phyloP scores from a whole-genome alignment of 805 yeast species.

The Candida silvicultrix region DNA sequence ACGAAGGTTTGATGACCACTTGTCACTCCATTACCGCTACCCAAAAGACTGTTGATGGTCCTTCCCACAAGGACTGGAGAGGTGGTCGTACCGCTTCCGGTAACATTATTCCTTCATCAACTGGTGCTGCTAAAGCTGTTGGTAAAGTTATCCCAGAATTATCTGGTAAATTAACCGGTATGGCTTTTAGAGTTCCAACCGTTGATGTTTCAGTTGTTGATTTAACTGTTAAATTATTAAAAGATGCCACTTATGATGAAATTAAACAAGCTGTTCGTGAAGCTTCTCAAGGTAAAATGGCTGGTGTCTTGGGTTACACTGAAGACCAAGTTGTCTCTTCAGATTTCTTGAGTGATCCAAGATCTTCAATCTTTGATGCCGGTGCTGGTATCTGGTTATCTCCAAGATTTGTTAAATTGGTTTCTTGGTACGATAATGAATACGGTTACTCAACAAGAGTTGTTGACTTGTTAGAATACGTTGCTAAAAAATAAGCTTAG shows the following conservation, averaged over 20 bases:
- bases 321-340: constrained; percentile 67
- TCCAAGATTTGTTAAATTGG: constrained; percentile 64
- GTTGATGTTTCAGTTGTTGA: constrained; percentile 69
- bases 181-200: constrained; percentile 71
- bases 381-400: constrained; percentile 66
- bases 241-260: constrained; percentile 55
- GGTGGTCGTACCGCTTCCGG: constrained; percentile 76
- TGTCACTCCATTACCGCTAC: constrained; percentile 69
- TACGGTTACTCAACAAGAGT: constrained; percentile 75
- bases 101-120: constrained; percentile 69
- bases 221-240: constrained; percentile 58
- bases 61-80: constrained; percentile 77
- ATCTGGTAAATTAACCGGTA: constrained; percentile 69
- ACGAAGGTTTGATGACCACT: constrained; percentile 73
- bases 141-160: constrained; percentile 69
- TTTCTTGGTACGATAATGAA: constrained; percentile 73
- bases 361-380: constrained; percentile 64
- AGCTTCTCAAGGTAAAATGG: constrained; percentile 53
- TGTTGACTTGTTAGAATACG: constrained; percentile 62
- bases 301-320: constrained; percentile 64
- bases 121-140: constrained; percentile 76
- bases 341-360: constrained; percentile 57
- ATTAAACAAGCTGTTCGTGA: constrained; percentile 53
- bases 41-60: constrained; percentile 72
- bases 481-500: constrained; percentile 28